Conservation (phyloP, 148 eudicot species). For the Tetragonia tetragonoides region DNA sequence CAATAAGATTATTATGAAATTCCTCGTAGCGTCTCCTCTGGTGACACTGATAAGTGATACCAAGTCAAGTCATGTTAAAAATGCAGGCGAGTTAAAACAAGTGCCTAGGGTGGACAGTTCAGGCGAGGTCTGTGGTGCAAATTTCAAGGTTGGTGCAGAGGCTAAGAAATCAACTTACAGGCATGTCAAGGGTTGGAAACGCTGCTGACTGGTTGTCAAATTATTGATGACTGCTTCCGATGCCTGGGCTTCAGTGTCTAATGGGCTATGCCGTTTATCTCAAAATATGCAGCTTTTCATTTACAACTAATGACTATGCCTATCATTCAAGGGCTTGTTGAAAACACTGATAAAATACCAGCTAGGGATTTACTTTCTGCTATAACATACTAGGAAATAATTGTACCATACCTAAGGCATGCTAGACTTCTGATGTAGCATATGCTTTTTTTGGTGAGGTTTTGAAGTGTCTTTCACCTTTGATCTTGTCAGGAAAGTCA, state of each 20-base stretch:
- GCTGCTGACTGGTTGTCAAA: slow-evolving; percentile 80
- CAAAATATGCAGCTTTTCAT: background rate
- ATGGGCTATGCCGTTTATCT: no score
- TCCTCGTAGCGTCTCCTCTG: background rate
- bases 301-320: background rate
- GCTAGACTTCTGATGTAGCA: background rate
- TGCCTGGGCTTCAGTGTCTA: background rate
- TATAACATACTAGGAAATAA: background rate
- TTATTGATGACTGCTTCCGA: slow-evolving; percentile 32
- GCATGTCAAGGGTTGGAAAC: slow-evolving; percentile 84
- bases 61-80: no score
- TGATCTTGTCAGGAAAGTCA: slow-evolving; percentile 56
- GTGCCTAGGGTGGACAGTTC: slow-evolving; percentile 85
- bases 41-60: no score
- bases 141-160: slow-evolving; percentile 66
- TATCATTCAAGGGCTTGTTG: background rate
- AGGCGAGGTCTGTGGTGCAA: slow-evolving; percentile 78
- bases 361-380: background rate
- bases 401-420: background rate
- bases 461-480: slow-evolving; percentile 53
- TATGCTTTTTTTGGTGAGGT: slow-evolving; percentile 51
- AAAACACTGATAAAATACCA: background rate
- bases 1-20: background rate
- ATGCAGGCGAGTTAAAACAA: slow-evolving; percentile 54
- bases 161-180: slow-evolving; percentile 45